Evolutionary conservation across 2,329 filamentous ascomycete genomes (phyloP), one percentile per base, ranked within the genome.

Genomic region (Simplicillium aogashimaense): DNA sequence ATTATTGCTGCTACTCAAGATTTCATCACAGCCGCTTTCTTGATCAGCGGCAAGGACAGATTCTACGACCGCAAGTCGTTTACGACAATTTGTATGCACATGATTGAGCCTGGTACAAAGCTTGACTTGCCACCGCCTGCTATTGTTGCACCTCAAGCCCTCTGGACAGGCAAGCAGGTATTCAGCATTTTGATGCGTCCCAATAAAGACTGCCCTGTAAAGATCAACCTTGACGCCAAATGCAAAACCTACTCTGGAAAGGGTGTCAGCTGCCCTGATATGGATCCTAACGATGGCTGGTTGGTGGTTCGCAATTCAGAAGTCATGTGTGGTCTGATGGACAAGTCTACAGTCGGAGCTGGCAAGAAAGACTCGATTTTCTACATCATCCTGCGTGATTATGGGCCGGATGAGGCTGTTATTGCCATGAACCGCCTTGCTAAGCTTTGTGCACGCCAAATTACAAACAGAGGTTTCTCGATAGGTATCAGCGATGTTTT

Each of bases 1-100:
- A 94, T 98, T 52, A 97, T 98, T 65, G 88, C 89, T 14, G 90
- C 92, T n/a, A 98, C 94, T 25, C 92, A 98, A 55, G 92, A 98
- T 70, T 98, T 98, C 65, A 97, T 98, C 52, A 97, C 90, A 18
- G 89, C 89, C 4, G 86, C 92, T 0, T 98, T 88, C 56, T 66
- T 97, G 4, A 70, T 97, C 18, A 95, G 87, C 52, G 85, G 81
- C 60, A 97, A 97, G 57, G 90, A 97, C 57, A 78, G 81, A 42
- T 97, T 98, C 62, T 95, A 85, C 54, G 87, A 94, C 52, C 80
- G 90, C 39, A 83, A 83, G 51, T 81, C 84, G 0, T 98, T 98
- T 54, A 82, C 84, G 2, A 89, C 94, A 50, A 77, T 95, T 33
- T 94, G 89, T 57, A 83, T 86, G 59, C 92, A 89, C 61, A 98